Percentiles rank a stretch among this genome's conserved stretches.
These are phyloP conservation scores for Ormosia semicastrata DNA, from an alignment of 306 rosid species.

Conservation along the genomic window DNA sequence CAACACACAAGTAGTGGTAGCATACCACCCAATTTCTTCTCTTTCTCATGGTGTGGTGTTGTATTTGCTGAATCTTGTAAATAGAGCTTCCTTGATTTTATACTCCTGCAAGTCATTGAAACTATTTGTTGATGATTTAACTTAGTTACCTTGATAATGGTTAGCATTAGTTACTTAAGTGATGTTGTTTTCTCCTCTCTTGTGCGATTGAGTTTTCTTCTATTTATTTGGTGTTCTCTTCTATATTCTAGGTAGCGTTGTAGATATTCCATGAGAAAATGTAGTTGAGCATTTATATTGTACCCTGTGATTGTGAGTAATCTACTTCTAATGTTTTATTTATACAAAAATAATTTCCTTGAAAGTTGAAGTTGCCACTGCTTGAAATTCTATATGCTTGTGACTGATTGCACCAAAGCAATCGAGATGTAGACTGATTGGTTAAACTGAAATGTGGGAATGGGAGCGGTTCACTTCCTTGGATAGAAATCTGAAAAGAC, in stretches of 20 bases:
- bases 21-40: no score
- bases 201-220: neutral
- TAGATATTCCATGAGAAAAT: neutral
- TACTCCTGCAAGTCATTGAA: neutral
- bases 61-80: neutral
- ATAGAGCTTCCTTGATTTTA: neutral
- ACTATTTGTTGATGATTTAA: neutral
- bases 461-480: neutral
- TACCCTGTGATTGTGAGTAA: neutral
- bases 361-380: constrained; percentile 3
- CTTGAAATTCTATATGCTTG: neutral
- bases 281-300: neutral
- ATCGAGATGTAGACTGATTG: neutral
- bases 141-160: no score
- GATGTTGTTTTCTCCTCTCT: neutral
- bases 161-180: neutral
- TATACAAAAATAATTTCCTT: neutral
- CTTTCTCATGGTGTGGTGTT: neutral
- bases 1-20: no score
- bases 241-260: neutral
- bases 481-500: neutral
- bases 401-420: neutral
- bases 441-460: neutral
- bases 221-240: neutral
- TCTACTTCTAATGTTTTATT: neutral